Evolutionary conservation across 1,284 basidiomycete genomes (phyloP).

Genomic region (Mycosarcoma mackinlayi): DNA sequence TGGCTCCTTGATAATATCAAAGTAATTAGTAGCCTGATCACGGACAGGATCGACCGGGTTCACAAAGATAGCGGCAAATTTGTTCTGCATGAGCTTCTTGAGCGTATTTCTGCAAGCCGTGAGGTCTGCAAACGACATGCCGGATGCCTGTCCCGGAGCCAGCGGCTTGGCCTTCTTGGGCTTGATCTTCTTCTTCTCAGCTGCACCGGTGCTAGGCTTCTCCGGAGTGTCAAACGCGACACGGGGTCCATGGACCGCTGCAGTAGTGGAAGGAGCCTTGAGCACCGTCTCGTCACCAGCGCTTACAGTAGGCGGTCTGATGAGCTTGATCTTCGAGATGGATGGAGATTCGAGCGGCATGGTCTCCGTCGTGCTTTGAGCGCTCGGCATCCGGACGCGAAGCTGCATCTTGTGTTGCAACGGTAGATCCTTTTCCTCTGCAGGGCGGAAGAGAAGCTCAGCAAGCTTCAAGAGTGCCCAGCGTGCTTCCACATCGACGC

Average conservation of each 20-base stretch:
- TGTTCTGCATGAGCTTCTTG: slow-evolving; percentile 77
- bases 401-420: slow-evolving; percentile 68
- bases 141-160: slow-evolving; percentile 74
- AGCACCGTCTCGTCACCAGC: slow-evolving; percentile 19
- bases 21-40: slow-evolving; percentile 73
- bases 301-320: slow-evolving; percentile 15
- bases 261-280: slow-evolving; percentile 11
- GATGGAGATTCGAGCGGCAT: slow-evolving; percentile 32
- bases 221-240: slow-evolving; percentile 53
- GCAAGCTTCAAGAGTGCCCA: slow-evolving; percentile 91
- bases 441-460: slow-evolving; percentile 84
- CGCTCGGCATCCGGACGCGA: slow-evolving; percentile 73
- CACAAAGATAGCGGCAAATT: slow-evolving; percentile 79
- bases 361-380: slow-evolving; percentile 16
- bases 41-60: slow-evolving; percentile 79
- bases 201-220: slow-evolving; percentile 59
- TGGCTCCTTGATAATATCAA: slow-evolving; percentile 87
- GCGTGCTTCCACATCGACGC: slow-evolving; percentile 85
- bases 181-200: slow-evolving; percentile 66
- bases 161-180: slow-evolving; percentile 66
- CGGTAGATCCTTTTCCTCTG: slow-evolving; percentile 60
- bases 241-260: slow-evolving; percentile 29
- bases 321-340: slow-evolving; percentile 52
- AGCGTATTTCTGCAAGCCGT: slow-evolving; percentile 82
- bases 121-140: slow-evolving; percentile 83